A percentile compares a stretch with the other conserved stretches of the same genome.
Conservation (phyloP, 176 grass and related monocot genomes). For the Hyparrhenia diplandra region DNA sequence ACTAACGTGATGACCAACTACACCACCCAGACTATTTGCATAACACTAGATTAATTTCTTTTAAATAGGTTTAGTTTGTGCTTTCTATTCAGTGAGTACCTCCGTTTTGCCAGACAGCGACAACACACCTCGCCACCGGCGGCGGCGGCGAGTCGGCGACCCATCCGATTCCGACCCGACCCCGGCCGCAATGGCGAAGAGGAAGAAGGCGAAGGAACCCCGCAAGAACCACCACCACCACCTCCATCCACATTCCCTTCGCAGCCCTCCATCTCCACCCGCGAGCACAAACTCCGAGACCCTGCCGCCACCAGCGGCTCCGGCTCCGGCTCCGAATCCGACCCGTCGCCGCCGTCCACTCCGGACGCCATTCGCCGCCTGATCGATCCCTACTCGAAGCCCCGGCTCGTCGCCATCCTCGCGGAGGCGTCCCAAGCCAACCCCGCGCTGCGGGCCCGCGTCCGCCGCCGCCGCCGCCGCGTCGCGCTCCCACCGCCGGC, state of each 20-base stretch:
- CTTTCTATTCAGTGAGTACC: too few species aligned
- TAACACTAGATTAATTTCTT: too few species aligned
- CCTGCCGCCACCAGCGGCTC: neutral
- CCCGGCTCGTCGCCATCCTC: constrained; percentile 53
- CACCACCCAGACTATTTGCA: constrained; percentile 42
- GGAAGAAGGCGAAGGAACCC: neutral
- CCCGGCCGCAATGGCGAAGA: neutral
- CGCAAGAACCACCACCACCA: neutral
- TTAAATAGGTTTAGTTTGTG: too few species aligned
- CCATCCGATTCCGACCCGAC: neutral
- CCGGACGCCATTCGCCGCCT: constrained; percentile 27
- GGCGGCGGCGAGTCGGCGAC: too few species aligned
- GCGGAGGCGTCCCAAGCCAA: constrained; percentile 28
- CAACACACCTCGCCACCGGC: neutral
- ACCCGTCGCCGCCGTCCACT: neutral
- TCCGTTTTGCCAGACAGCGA: neutral
- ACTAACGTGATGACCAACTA: constrained; percentile 68
- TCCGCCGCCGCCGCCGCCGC: constrained; percentile 41
- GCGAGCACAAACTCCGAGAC: neutral
- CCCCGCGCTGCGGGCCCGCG: constrained; percentile 32
- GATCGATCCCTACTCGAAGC: constrained; percentile 51
- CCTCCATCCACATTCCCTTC: too few species aligned
- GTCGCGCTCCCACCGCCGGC: constrained; percentile 43
- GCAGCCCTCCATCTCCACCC: neutral
- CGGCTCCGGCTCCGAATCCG: neutral